Conservation (phyloP, 371 early-diverging fungal genomes). For the Catenaria anguillulae region DNA sequence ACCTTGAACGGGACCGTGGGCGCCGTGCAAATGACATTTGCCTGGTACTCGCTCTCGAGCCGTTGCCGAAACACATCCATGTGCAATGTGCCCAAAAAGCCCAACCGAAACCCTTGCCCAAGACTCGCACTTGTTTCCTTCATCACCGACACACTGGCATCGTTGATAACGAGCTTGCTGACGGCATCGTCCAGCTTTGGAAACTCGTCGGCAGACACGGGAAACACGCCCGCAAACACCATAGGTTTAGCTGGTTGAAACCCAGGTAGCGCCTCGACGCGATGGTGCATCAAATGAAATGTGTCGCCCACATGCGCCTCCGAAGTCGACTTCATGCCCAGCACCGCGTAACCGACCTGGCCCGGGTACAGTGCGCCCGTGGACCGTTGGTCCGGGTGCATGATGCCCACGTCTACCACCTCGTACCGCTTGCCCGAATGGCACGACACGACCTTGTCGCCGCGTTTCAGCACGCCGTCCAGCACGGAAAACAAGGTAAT, state of each 20-base stretch:
- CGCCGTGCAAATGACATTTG: conserved; percentile 76
- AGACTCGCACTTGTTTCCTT: conserved; percentile 76
- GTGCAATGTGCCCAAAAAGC: conserved; percentile 83
- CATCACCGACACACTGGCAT: conserved; percentile 76
- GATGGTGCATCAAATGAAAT: conserved; percentile 48
- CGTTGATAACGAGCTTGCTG: conserved; percentile 80
- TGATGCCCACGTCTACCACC: conserved; percentile 82
- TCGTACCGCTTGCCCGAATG: conserved; percentile 67
- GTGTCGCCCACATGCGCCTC: conserved; percentile 97
- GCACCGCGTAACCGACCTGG: conserved; percentile 86
- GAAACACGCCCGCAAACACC: conserved; percentile 89
- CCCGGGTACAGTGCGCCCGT: conserved; percentile 69
- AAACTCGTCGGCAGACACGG: conserved; percentile 78
- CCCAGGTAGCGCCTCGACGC: conserved; percentile 65
- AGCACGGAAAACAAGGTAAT: conserved; percentile 78
- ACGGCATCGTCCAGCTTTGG: conserved; percentile 74
- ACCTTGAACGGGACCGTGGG: conserved; percentile 86
- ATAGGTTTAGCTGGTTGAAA: conserved; percentile 87
- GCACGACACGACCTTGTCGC: conserved; percentile 66
- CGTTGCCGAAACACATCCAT: conserved; percentile 96
- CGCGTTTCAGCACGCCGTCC: conserved; percentile 56
- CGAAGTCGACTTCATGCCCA: conserved; percentile 80
- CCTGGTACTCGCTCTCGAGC: conserved; percentile 86
- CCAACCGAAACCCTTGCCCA: conserved; percentile 93
- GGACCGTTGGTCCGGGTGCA: conserved; percentile 76